Base-by-base conservation (phyloP, 2,329 filamentous ascomycete species). In the Sporothrix pallida region DNA sequence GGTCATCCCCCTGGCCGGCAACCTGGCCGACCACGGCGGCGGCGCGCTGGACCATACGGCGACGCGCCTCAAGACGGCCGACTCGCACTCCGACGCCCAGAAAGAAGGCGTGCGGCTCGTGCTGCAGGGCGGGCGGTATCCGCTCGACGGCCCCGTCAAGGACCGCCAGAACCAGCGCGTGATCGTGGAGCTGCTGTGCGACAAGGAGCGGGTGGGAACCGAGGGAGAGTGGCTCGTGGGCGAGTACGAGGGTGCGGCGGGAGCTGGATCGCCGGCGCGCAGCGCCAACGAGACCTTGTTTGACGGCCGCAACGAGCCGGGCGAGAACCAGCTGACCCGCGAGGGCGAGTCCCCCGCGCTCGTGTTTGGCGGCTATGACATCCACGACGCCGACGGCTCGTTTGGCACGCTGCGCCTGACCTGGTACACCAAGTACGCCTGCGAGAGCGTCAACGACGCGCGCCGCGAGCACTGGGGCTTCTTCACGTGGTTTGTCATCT, bases 401-500 rank as follows among this genome's bases (percentile, higher is more conserved):
- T 73, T 72, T 20, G 75, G 79, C 73, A 78, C 78, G 12, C 82
- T 98, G 76, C 89, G 90, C 72, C 81, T 98, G 79, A 91, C 92
- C 50, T 99, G 95, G 95, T 85, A 88, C 80, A 98, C 95, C 15
- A 94, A 95, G 81, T 91, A 94, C 80, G 95, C 93, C 0, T 98
- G 96, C 81, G 91, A 94, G 79, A 85, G 83, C 52, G 76, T 76
- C 4, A 79, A 81, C 78, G 78, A 81, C 37, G 77, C 82, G 80
- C 52, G 83, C 85, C 84, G 84, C 77, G 83, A 84, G 20, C 87
- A 89, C 80, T 98, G 95, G 96, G 96, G 96, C 1, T 96, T 98
- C 86, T 98, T 98, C 80, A 98, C 95, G 20, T 99, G 96, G 96
- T 89, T 98, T 79, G 89, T 98, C 77, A 90, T 99, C 77, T 90